Conservation (phyloP, 106 monocot species). For the Narthecium ossifragum region DNA sequence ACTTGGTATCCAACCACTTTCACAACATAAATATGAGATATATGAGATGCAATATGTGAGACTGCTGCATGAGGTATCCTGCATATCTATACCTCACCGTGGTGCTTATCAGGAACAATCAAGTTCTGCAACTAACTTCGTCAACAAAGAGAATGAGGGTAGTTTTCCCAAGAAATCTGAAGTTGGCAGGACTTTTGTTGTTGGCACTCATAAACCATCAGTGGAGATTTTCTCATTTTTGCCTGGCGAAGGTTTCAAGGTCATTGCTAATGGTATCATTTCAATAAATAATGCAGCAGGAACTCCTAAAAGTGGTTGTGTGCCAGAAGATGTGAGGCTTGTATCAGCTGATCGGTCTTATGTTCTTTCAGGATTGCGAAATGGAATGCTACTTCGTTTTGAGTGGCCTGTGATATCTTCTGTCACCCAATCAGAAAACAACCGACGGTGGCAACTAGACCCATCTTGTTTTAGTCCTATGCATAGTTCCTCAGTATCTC, state of each 20-base stretch:
- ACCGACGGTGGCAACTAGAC: background rate
- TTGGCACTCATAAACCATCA: constrained; percentile 95
- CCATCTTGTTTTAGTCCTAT: background rate
- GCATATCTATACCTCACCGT: constrained; percentile 71
- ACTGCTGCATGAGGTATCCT: constrained; percentile 76
- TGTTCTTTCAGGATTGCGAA: constrained; percentile 89
- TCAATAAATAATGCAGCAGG: constrained; percentile 67
- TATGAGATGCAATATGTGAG: constrained; percentile 58
- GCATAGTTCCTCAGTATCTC: constrained; percentile 7
- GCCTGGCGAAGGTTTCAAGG: constrained; percentile 27
- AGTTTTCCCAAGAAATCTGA: constrained; percentile 15
- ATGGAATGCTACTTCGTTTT: constrained; percentile 95
- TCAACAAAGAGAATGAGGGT: constrained; percentile 17
- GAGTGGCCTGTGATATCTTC: constrained; percentile 52
- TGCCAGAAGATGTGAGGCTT: constrained; percentile 84
- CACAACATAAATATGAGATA: constrained; percentile 49
- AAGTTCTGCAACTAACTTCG: constrained; percentile 2
- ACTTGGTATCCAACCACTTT: constrained; percentile 47
- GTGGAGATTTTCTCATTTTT: constrained; percentile 62
- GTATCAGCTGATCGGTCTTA: constrained; percentile 65
- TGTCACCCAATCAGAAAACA: constrained; percentile 2
- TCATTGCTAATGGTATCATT: constrained; percentile 61
- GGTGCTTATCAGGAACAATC: constrained; percentile 15
- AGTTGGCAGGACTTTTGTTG: constrained; percentile 37
- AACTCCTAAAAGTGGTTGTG: constrained; percentile 62